Base-by-base conservation (phyloP, 2,329 filamentous ascomycete genomes). In the Rhinocladiella similis region DNA sequence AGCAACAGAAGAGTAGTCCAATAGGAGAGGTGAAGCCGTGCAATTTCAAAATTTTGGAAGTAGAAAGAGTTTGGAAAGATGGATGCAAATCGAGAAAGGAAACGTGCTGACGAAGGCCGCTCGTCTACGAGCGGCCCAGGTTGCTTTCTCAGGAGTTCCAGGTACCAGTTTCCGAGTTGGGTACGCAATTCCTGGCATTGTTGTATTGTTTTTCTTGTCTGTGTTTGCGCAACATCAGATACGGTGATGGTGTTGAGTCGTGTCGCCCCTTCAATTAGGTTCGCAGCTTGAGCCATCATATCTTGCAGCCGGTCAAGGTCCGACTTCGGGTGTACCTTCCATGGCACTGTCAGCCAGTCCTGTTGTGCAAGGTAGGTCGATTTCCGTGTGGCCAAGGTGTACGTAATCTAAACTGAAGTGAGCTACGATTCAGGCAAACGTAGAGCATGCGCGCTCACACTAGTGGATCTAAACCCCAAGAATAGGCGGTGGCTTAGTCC, bases 401-500 rank as follows among this genome's bases (percentile, higher is more conserved):
- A 57, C 20, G 67, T 53, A 19, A 70, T 68, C 70, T 64, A 35
- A 1, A 22, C n/a, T 2, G 25, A 39, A 20, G 29, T 56, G 16
- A 47, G 41, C 39, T 53, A 19, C 41, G 27, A 13, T 39, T 25
- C 39, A 46, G n/a, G 6, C 5, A 7, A 25, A 39, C 5, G 9
- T 27, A 7, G 47, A 47, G 19, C 4, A 51, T 33, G n/a, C 12
- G 46, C 49, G 49, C 54, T 53, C n/a, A 57, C 54, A 42, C 7
- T 66, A 41, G 62, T 62, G 38, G 61, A 56, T 42, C 69, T 57
- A 48, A 70, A 68, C 0, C 65, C 65, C 18, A 69, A 50, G 50
- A 73, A 72, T n/a, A 73, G 56, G 20, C 63, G 56, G 63, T 72
- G 68, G 16, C 63, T 69, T n/a, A 68, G 60, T 1, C 65, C 69